These are phyloP conservation scores for Acacia crassicarpa DNA, from an alignment of 306 rosid species.

Conservation along the genomic window DNA sequence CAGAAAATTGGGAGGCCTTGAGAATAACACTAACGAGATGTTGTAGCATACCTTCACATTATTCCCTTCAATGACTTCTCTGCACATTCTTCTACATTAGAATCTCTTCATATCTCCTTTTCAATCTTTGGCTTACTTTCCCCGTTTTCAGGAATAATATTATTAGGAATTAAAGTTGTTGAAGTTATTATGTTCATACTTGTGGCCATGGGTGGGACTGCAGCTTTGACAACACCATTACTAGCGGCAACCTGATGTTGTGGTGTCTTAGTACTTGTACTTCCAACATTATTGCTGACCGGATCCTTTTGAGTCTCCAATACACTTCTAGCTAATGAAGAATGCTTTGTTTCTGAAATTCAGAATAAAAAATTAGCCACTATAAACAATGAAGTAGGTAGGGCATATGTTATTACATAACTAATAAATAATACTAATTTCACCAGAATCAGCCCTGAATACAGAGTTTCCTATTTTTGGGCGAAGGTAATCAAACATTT, in stretches of 20 bases:
- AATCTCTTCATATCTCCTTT: conserved; percentile 39
- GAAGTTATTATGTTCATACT: conserved; percentile 42
- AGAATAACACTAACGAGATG: conserved; percentile 29
- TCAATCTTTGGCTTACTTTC: conserved; percentile 50
- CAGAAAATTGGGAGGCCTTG: conserved; percentile 33
- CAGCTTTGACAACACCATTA: conserved; percentile 57
- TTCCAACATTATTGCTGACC: conserved; percentile 47
- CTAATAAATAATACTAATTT: not conserved
- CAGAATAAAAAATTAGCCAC: conserved; percentile 23
- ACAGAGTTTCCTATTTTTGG: not conserved
- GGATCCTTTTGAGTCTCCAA: conserved; percentile 53
- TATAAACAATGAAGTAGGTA: conserved; percentile 17
- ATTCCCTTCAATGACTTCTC: conserved; percentile 11
- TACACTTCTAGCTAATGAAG: conserved; percentile 72
- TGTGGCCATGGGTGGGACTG: conserved; percentile 41
- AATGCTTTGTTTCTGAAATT: conserved; percentile 78
- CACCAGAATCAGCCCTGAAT: not conserved
- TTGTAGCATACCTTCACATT: conserved; percentile 34
- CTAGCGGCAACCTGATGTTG: conserved; percentile 38
- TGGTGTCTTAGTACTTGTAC: conserved; percentile 43
- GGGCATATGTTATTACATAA: not conserved
- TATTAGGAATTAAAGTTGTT: conserved; percentile 34
- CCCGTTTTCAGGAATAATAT: conserved; percentile 54
- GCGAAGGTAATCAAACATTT: conserved; percentile 7
- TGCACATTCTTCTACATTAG: conserved; percentile 44